phyloP scores from a whole-genome alignment of 768 basidiomycete species.

The Termitomyces sp. region DNA sequence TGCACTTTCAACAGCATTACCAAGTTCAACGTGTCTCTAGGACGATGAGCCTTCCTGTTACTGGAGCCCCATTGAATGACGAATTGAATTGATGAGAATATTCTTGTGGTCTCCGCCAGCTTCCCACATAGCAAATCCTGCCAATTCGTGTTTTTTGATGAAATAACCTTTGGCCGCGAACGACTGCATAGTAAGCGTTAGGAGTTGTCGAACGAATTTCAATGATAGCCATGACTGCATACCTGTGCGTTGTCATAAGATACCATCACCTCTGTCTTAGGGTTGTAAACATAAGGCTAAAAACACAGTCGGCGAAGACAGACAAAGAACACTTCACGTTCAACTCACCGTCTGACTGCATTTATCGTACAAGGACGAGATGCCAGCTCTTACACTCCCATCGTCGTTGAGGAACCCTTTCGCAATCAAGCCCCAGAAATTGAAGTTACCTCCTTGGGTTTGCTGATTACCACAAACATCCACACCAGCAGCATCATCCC shows the following conservation, averaged over 20 bases:
- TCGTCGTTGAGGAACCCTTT: conserved; percentile 50
- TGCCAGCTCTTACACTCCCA: conserved; percentile 45
- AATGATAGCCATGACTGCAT: conserved; percentile 1
- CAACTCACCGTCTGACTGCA: conserved; percentile 71
- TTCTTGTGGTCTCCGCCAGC: conserved; percentile 60
- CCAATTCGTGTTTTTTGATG: conserved; percentile 46
- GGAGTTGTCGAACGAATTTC: neutral
- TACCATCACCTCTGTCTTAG: conserved; percentile 40
- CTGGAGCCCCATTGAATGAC: conserved; percentile 24
- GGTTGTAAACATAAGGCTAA: conserved; percentile 45
- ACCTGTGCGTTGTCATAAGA: conserved; percentile 45
- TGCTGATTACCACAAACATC: conserved; percentile 58
- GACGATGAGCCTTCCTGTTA: neutral
- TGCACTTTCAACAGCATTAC: neutral
- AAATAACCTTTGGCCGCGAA: conserved; percentile 54
- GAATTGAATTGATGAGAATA: conserved; percentile 42
- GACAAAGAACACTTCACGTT: neutral
- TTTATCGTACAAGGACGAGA: conserved; percentile 51
- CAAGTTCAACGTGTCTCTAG: neutral
- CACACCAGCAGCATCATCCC: conserved; percentile 49
- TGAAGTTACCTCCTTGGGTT: conserved; percentile 48
- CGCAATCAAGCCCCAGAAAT: conserved; percentile 65
- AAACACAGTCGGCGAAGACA: neutral
- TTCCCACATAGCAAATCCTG: conserved; percentile 73
- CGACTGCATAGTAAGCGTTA: conserved; percentile 22